These are phyloP conservation scores for Myriosclerotinia duriaeana DNA, from an alignment of 2,329 filamentous ascomycete species.

Conservation along the genomic window DNA sequence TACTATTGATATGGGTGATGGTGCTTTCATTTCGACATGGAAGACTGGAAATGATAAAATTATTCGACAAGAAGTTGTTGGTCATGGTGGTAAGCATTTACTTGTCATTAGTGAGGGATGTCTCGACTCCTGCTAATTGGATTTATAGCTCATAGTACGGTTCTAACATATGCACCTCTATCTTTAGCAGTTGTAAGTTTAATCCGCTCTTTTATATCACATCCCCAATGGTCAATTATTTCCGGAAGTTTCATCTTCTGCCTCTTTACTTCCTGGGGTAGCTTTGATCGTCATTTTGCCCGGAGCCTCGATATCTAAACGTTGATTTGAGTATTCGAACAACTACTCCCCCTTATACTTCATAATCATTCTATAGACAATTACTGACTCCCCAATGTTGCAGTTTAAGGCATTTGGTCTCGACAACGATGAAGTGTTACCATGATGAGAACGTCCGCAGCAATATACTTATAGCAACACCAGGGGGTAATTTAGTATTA, in stretches of 20 bases:
- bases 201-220: background rate
- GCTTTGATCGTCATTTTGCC: no score
- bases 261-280: no score
- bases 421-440: slow-evolving; percentile 37
- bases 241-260: no score
- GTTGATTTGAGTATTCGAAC: background rate
- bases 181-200: slow-evolving; percentile 53
- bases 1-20: slow-evolving; percentile 40
- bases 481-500: no score
- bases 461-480: background rate
- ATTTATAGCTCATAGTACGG: slow-evolving; percentile 63
- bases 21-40: slow-evolving; percentile 40
- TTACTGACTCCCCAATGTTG: background rate
- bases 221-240: no score
- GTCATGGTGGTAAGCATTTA: slow-evolving; percentile 38
- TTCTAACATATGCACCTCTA: slow-evolving; percentile 65
- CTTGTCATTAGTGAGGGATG: slow-evolving; percentile 26
- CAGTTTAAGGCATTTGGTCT: slow-evolving; percentile 59
- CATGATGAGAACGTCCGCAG: slow-evolving; percentile 3
- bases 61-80: slow-evolving; percentile 40
- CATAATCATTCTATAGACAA: background rate
- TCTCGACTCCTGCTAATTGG: slow-evolving; percentile 10
- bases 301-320: no score
- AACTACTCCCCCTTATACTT: background rate
- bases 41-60: slow-evolving; percentile 37